Evolutionary conservation across 2,329 filamentous ascomycete genomes (phyloP), one percentile per base, ranked within the genome.

Genomic region (Boeremia lycopersici): DNA sequence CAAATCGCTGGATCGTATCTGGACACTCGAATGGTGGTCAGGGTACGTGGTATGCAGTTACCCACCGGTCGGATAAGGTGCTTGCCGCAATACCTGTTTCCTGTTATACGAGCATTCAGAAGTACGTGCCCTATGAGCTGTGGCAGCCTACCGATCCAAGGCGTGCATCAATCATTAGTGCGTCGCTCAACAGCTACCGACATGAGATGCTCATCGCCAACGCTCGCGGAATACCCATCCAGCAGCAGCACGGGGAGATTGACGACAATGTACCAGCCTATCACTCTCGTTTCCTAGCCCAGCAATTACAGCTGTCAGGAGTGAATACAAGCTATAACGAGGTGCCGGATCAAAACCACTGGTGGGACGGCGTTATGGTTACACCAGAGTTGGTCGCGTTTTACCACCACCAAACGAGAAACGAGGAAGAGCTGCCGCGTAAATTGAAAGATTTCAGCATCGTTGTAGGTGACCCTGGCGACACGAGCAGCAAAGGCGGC

Each of bases 11-110:
- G 81, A 75, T 86, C 29, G 76, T 84, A 6, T 75, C 71, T 29
- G 84, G 84, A 0, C 84, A 86, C 68, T 86, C 84, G 3, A 86
- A 86, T 61, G 84, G 84, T 42, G 84, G 81, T 2, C 84, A 86
- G 70, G 84, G 83, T 8, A 77, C 79, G 3, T 86, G 84, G 84
- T 84, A 81, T 69, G 72, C 78, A 15, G 65, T 84, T 23, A 82
- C 82, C 1, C 83, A 86, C 68, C 74, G 77, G 23, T 84, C 83
- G 13, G 83, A 86, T 63, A 82, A 81, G 41, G 70, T 85, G 31
- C 74, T 85, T 33, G 83, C 82, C 17, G 83, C 81, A 17, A 79
- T 81, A 11, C 80, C 83, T n/a, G 72, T 85, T 8, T 85, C 83
- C 2, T 83, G 82, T 17, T 86, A 86, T 66, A 76, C 80, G 1